These are phyloP conservation scores for Penicillium salamii DNA, from an alignment of 495 filamentous ascomycete genomes.

Conservation along the genomic window DNA sequence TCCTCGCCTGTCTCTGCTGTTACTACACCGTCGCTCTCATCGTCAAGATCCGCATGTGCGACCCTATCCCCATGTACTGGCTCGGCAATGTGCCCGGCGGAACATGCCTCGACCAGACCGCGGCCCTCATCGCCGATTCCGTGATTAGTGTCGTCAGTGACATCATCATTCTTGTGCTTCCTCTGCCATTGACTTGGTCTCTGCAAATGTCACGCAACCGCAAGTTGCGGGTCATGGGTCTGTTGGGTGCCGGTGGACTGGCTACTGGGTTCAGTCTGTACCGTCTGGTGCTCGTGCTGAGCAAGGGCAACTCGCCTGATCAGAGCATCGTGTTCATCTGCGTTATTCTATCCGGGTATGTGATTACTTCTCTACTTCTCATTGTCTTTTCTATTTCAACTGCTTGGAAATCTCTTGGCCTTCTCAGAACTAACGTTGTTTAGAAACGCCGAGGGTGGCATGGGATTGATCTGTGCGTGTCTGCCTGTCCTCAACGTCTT, in stretches of 20 bases:
- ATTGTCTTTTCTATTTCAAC: background rate
- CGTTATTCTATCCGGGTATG: constrained; percentile 47
- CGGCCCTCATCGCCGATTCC: constrained; percentile 45
- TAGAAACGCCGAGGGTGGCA: constrained; percentile 46
- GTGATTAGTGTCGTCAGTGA: constrained; percentile 48
- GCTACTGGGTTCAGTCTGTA: constrained; percentile 46
- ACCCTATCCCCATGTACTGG: constrained; percentile 22
- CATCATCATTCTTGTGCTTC: constrained; percentile 43
- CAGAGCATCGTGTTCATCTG: constrained; percentile 41
- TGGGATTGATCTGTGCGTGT: constrained; percentile 49
- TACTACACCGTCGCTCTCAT: constrained; percentile 25
- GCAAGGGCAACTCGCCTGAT: constrained; percentile 29
- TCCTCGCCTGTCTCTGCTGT: constrained; percentile 46
- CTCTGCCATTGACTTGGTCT: constrained; percentile 45
- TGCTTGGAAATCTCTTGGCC: background rate
- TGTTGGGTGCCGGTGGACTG: constrained; percentile 46
- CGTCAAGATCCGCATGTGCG: constrained; percentile 26
- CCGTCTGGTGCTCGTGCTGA: constrained; percentile 40
- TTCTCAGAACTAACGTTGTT: background rate
- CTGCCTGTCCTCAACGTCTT: constrained; percentile 42
- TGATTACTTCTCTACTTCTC: too few species aligned
- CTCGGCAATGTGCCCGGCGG: constrained; percentile 11
- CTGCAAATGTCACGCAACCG: constrained; percentile 45
- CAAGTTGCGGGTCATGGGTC: constrained; percentile 44
- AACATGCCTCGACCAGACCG: constrained; percentile 40